Evolutionary conservation across 2,329 filamentous ascomycete species (phyloP).

Genomic region (Stachybotrys chlorohalonatus): DNA sequence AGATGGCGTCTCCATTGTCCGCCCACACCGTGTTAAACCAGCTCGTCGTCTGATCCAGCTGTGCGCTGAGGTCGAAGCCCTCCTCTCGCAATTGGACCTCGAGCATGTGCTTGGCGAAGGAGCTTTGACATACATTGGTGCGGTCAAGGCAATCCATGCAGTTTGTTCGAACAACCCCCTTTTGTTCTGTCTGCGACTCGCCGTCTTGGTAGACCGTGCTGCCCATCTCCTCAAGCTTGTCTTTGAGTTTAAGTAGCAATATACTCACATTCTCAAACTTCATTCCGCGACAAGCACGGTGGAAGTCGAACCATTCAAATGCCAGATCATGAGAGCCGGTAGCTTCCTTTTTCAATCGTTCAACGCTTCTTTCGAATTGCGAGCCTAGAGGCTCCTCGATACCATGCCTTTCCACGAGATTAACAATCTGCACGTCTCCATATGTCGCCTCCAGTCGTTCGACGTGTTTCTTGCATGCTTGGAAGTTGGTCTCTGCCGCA

Average conservation of each 20-base stretch:
- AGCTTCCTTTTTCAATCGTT: conserved; percentile 55
- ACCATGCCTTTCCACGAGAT: conserved; percentile 81
- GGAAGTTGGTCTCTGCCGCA: conserved; percentile 67
- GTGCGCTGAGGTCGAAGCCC: conserved; percentile 65
- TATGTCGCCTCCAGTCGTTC: conserved; percentile 59
- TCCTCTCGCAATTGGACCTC: conserved; percentile 70
- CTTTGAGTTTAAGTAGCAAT: conserved; percentile 61
- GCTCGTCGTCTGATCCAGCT: conserved; percentile 67
- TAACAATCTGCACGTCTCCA: conserved; percentile 68
- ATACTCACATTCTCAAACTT: conserved; percentile 90
- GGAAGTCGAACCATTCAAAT: conserved; percentile 98
- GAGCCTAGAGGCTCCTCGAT: conserved; percentile 73
- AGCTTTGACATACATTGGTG: conserved; percentile 93
- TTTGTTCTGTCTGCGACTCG: conserved; percentile 42
- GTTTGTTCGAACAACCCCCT: conserved; percentile 81
- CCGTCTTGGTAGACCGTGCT: conserved; percentile 54
- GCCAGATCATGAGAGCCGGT: conserved; percentile 29
- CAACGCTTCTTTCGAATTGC: conserved; percentile 62
- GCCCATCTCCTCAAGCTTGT: conserved; percentile 59
- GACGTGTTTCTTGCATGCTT: conserved; percentile 75
- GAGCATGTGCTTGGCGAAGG: conserved; percentile 74
- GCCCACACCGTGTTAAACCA: conserved; percentile 99
- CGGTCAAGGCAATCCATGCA: conserved; percentile 98
- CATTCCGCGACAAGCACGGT: conserved; percentile 87
- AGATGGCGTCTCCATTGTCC: conserved; percentile 93